Evolutionary conservation across 1,284 basidiomycete species (phyloP), one percentile per base, ranked within the genome.

Genomic region (Golubevia pallescens): DNA sequence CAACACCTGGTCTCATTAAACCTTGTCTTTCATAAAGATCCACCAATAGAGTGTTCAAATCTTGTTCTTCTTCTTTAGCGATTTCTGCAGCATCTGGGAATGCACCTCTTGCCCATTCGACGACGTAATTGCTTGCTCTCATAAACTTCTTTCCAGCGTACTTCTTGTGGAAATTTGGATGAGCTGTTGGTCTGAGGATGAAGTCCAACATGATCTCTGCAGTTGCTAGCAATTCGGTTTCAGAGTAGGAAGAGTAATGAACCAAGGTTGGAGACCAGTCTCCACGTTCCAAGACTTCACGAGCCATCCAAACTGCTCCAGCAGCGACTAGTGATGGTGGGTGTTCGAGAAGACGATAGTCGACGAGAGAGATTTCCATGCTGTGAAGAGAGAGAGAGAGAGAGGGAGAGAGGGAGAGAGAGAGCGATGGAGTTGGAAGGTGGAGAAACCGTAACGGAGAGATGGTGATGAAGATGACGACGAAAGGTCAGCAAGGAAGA

Each of bases 121-220:
- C 62, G 6, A 84, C 81, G 60, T 84, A 84, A 14, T 75, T 72
- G 55, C 70, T 72, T 8, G 82, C 82, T 10, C 73, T 67, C 82
- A 84, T 84, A 54, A 84, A 84, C 73, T 81, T 81, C 66, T 83
- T 83, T 70, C 78, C 75, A 58, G 74, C 73, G 66, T 84, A 84
- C 80, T 84, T 84, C 68, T 82, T 83, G 74, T 79, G 74, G 71
- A 84, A 79, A 59, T 69, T 69, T 10, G 70, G 67, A 62, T 84
- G 82, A 3, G 70, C 69, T 20, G 72, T 68, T 1, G 82, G 82
- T 24, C 82, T 75, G 63, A 96, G 88, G 69, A 96, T 88, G 85
- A 94, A 97, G 87, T 96, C 93, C 74, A 98, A 86, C 94, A 98
- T 97, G 74, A 95, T 81, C 86, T 94, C 95, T 1, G 94, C 96